Evolutionary conservation across 2,329 filamentous ascomycete genomes (phyloP).

Genomic region (Fusarium oligoseptatum): DNA sequence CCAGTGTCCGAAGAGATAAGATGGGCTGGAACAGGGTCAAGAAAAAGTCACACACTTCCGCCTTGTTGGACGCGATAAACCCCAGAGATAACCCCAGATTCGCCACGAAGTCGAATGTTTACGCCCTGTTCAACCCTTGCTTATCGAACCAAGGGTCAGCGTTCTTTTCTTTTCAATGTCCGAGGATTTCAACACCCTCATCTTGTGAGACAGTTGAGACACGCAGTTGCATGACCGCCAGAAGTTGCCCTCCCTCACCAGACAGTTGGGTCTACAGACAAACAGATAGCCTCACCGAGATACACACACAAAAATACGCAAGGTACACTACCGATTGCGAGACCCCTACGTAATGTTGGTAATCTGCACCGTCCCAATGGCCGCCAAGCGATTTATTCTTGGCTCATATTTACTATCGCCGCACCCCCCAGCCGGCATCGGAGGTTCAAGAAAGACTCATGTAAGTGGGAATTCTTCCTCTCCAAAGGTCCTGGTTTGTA

Average conservation of each 20-base stretch:
- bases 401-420: constrained; percentile 4
- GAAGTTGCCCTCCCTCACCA: constrained; percentile 1
- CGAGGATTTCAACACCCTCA: background rate
- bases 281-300: background rate
- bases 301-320: constrained; percentile 5
- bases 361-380: constrained; percentile 14
- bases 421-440: constrained; percentile 31
- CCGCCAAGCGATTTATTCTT: constrained; percentile 1
- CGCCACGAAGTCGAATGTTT: background rate
- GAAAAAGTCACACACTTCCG: background rate
- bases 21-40: background rate
- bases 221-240: background rate
- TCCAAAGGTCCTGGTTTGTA: background rate
- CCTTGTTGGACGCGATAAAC: background rate
- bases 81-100: background rate
- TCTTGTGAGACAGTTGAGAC: background rate
- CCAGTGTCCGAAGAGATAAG: background rate
- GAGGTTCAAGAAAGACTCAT: constrained; percentile 25
- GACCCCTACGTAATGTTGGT: constrained; percentile 18
- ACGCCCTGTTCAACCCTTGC: background rate
- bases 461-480: background rate
- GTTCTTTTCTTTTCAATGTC: background rate
- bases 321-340: constrained; percentile 25
- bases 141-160: background rate
- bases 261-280: background rate